phyloP scores from a whole-genome alignment of 306 rosid species.

The Castanospermum australe region DNA sequence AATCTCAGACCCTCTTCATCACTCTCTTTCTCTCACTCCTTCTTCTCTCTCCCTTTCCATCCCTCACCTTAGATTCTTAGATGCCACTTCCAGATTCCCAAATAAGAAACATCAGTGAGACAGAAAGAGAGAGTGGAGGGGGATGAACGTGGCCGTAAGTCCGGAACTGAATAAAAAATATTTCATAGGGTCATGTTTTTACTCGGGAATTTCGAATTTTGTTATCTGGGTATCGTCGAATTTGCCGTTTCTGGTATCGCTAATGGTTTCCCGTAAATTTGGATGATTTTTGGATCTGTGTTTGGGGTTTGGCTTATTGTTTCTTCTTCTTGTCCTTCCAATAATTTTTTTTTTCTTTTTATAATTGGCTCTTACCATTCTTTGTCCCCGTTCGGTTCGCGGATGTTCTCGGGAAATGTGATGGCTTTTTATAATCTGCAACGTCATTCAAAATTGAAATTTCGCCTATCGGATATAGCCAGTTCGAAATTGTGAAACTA shows the following conservation, averaged over 20 bases:
- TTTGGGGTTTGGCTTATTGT: neutral
- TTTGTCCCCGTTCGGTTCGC: neutral
- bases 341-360: neutral
- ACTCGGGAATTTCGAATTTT: constrained; percentile 20
- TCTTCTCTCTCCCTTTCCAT: neutral
- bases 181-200: constrained; percentile 16
- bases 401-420: constrained; percentile 23
- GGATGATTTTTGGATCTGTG: constrained; percentile 35
- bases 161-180: constrained; percentile 20
- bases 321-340: neutral
- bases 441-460: constrained; percentile 30
- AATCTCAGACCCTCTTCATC: neutral
- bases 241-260: constrained; percentile 39
- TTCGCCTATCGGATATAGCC: neutral
- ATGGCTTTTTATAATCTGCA: constrained; percentile 7
- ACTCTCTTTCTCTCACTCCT: neutral
- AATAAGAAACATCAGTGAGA: neutral
- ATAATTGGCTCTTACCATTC: neutral
- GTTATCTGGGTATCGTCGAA: neutral
- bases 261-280: constrained; percentile 9
- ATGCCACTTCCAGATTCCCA: neutral
- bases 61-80: constrained; percentile 5
- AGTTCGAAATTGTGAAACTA: constrained; percentile 19
- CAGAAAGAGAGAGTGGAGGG: neutral
- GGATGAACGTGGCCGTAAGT: constrained; percentile 3